A percentile compares a stretch with the other conserved stretches of the same genome.
Evolutionary conservation across 257 asterid genomes (phyloP).

Genomic region (Solanum chilense): DNA sequence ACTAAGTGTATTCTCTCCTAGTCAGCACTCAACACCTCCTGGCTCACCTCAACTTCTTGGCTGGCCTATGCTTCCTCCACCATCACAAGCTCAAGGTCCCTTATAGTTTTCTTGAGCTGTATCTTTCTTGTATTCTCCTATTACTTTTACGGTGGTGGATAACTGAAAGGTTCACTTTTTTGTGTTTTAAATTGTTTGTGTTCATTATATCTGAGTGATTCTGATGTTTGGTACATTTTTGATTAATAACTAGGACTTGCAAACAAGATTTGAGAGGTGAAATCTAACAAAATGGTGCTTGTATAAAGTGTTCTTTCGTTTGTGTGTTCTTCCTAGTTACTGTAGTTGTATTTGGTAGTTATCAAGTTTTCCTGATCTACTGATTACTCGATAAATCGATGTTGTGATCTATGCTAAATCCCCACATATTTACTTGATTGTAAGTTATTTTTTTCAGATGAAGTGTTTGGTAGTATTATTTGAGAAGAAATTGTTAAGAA

Average conservation of each 20-base stretch:
- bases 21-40: conserved; percentile 47
- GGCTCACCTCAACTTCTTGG: conserved; percentile 64
- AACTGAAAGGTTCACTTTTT: neutral
- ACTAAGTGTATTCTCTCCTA: conserved; percentile 62
- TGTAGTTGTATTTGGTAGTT: neutral
- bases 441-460: neutral
- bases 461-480: neutral
- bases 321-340: neutral
- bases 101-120: neutral
- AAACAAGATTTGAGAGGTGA: neutral
- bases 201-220: neutral
- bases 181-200: neutral
- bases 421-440: neutral
- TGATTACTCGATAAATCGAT: neutral
- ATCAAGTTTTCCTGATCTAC: neutral
- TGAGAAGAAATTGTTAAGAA: neutral
- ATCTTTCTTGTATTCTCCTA: conserved; percentile 2
- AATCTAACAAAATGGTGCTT: neutral
- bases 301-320: neutral
- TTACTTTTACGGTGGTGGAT: neutral
- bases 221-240: neutral
- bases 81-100: conserved; percentile 24
- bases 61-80: conserved; percentile 63
- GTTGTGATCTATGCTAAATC: neutral
- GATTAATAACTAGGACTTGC: neutral